phyloP scores from a whole-genome alignment of 495 filamentous ascomycete species.

The Mytilinidion resinicola region DNA sequence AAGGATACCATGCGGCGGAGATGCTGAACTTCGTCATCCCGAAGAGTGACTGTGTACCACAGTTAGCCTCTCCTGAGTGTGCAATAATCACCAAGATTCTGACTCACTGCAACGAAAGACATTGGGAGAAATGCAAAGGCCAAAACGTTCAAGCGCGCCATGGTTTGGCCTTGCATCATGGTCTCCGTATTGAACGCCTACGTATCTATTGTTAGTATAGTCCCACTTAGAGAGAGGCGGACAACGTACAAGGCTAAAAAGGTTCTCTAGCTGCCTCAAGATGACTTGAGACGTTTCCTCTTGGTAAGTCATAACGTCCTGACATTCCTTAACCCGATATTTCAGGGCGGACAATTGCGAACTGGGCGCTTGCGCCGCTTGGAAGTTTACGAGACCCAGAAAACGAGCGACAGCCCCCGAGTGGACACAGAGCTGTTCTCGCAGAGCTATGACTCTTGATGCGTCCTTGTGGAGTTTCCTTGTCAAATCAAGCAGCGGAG shows the following conservation, averaged over 20 bases:
- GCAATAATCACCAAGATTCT: too few relatives aligned
- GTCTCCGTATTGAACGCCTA: not conserved
- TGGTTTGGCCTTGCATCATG: not conserved
- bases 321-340: not conserved
- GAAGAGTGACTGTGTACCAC: not conserved
- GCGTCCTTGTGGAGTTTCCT: not conserved
- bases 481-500: not conserved
- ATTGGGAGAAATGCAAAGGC: not conserved
- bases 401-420: not conserved
- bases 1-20: conserved; percentile 1
- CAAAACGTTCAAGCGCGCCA: not conserved
- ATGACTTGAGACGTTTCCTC: not conserved
- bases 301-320: not conserved
- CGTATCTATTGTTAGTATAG: not conserved
- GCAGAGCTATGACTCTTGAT: not conserved
- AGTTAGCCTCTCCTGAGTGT: not conserved
- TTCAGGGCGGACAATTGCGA: not conserved
- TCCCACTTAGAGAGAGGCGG: not conserved
- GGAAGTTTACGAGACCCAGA: not conserved
- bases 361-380: not conserved
- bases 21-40: conserved; percentile 1
- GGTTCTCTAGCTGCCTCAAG: not conserved
- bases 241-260: not conserved
- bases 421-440: not conserved
- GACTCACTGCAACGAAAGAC: not conserved